Base-by-base conservation (phyloP, 2,329 filamentous ascomycete genomes). In the Colletotrichum filicis region DNA sequence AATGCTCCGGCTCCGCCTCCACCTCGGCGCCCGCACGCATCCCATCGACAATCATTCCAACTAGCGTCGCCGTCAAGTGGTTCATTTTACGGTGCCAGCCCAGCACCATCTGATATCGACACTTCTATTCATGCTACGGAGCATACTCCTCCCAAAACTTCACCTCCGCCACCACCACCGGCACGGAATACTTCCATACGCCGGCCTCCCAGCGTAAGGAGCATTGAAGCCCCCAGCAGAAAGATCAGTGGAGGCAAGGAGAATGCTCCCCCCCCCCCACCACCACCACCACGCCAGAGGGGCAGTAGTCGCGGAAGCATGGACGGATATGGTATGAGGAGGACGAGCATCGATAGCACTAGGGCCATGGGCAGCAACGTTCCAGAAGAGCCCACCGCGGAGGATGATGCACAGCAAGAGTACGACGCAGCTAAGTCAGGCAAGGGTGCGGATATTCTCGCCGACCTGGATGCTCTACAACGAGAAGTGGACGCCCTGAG, bases 401-500 rank as follows among this genome's bases (percentile, higher is more conserved):
- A 63, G 74, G 80, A 72, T 75, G 65, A 71, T 49, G 64, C 16
- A 61, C 76, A 66, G 74, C 37, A 42, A 42, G 76, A 63, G 69
- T 74, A 42, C 76, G 72, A 75, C 11, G 69, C 70, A 53, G 57
- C 79, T 37, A 71, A 79, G 35, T 76, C 58, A 30, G 79, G 82
- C 76, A 79, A 85, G 78, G 79, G 85, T 69, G 75, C 83, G 55
- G 89, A 93, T 78, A 94, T 95, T 72, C 81, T 96, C 76, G 92
- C 92, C 1, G 93, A 95, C 79, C 82, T 96, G 68, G 89, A 90
- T 59, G 91, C 91, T 26, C 82, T 96, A 74, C 93, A 94, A 82
- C 88, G 89, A 78, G 94, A 96, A 78, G 93, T 96, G 52, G 93
- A 96, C 82, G 92, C 90, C 4, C 78, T 93, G 57, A 84, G 89